Evolutionary conservation across 805 yeast genomes (phyloP).

Genomic region (Isabelozyma heimii): DNA sequence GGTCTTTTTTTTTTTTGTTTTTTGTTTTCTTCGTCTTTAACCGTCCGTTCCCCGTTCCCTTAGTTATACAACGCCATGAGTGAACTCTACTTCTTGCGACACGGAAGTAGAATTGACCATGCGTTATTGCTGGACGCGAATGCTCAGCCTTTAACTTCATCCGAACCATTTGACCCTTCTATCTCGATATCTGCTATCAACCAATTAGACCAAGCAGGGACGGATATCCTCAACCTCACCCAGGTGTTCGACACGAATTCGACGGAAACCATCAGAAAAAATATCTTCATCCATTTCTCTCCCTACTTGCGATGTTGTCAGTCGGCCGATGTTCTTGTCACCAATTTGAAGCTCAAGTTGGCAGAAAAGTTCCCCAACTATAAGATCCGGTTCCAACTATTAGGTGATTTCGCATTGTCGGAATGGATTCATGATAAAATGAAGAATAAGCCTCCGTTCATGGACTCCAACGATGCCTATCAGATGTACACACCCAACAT

Average conservation of each 20-base stretch:
- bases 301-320: slow-evolving; percentile 45
- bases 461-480: slow-evolving; percentile 44
- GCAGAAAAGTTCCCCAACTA: slow-evolving; percentile 22
- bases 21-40: no score
- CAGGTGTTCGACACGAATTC: slow-evolving; percentile 13
- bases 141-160: slow-evolving; percentile 26
- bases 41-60: background rate
- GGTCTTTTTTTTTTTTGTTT: background rate
- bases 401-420: slow-evolving; percentile 44
- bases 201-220: slow-evolving; percentile 26
- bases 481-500: slow-evolving; percentile 45
- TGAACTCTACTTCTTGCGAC: slow-evolving; percentile 43
- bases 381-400: slow-evolving; percentile 33
- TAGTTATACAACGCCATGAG: slow-evolving; percentile 20
- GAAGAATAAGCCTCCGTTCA: slow-evolving; percentile 40
- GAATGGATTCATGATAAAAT: slow-evolving; percentile 47
- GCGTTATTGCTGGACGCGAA: slow-evolving; percentile 19
- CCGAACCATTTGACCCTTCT: slow-evolving; percentile 37
- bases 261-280: slow-evolving; percentile 19
- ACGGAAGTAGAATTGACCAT: slow-evolving; percentile 42
- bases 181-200: slow-evolving; percentile 24
- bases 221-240: slow-evolving; percentile 22
- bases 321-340: slow-evolving; percentile 38
- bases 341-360: slow-evolving; percentile 22
- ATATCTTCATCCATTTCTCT: slow-evolving; percentile 37